phyloP scores from a whole-genome alignment of 1,284 basidiomycete genomes.

The Somion occarium region DNA sequence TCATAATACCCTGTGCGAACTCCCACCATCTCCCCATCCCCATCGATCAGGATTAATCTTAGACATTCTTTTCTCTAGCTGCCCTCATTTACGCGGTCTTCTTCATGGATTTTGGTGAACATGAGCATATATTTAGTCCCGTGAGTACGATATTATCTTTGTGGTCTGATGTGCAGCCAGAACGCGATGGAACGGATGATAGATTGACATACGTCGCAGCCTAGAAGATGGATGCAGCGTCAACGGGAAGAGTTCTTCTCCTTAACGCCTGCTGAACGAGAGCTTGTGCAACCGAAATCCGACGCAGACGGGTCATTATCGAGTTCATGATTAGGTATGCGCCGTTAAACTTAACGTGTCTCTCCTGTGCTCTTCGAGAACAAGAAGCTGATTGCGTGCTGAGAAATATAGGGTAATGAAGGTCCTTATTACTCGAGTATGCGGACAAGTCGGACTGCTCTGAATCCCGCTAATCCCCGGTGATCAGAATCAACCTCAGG shows the following conservation, averaged over 20 bases:
- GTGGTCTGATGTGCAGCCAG: not conserved
- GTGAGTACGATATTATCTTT: conserved; percentile 33
- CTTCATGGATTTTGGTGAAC: conserved; percentile 61
- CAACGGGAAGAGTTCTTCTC: conserved; percentile 33
- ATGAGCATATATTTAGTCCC: conserved; percentile 66
- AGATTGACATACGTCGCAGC: conserved; percentile 21
- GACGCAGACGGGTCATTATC: too few relatives aligned
- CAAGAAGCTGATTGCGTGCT: too few relatives aligned
- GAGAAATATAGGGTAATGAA: too few relatives aligned
- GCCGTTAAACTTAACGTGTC: not conserved
- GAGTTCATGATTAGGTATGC: too few relatives aligned
- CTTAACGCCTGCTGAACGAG: conserved; percentile 29
- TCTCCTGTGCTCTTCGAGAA: not conserved
- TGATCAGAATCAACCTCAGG: too few relatives aligned
- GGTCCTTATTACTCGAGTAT: too few relatives aligned
- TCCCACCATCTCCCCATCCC: not conserved
- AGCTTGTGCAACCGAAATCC: conserved; percentile 14
- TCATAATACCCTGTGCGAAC: conserved; percentile 23
- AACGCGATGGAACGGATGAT: too few relatives aligned
- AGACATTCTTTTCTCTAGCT: conserved; percentile 32
- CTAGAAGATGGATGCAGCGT: conserved; percentile 28
- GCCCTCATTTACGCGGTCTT: conserved; percentile 54
- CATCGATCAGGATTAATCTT: conserved; percentile 1
- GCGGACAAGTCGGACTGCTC: too few relatives aligned
- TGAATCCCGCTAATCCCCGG: too few relatives aligned